phyloP scores from a whole-genome alignment of 2,329 filamentous ascomycete genomes.

The Trichoderma asperellum region DNA sequence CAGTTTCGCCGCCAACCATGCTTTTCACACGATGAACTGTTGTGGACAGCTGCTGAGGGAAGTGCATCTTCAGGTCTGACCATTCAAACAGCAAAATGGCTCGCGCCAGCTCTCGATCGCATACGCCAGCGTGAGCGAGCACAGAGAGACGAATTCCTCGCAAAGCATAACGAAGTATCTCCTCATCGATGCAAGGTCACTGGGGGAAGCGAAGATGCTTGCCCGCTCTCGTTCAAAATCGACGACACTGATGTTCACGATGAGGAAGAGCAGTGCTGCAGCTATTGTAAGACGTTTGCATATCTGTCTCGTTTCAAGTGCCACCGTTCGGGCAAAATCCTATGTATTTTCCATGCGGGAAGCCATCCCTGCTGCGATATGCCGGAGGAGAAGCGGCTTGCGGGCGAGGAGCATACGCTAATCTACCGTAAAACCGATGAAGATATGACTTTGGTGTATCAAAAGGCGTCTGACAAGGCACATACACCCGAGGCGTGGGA shows the following conservation, averaged over 20 bases:
- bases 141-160: slow-evolving; percentile 69
- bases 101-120: slow-evolving; percentile 81
- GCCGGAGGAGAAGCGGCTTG: slow-evolving; percentile 67
- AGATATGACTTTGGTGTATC: slow-evolving; percentile 65
- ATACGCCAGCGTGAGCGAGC: slow-evolving; percentile 74
- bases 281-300: slow-evolving; percentile 87
- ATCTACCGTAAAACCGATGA: slow-evolving; percentile 78
- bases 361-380: slow-evolving; percentile 78
- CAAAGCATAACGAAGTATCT: slow-evolving; percentile 61
- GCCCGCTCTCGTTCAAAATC: slow-evolving; percentile 64
- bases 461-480: slow-evolving; percentile 85
- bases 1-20: slow-evolving; percentile 90
- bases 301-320: slow-evolving; percentile 92
- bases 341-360: slow-evolving; percentile 84
- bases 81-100: slow-evolving; percentile 94
- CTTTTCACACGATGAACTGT: slow-evolving; percentile 94
- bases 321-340: slow-evolving; percentile 74
- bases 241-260: slow-evolving; percentile 79
- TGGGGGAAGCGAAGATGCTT: slow-evolving; percentile 54
- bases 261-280: slow-evolving; percentile 93
- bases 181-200: slow-evolving; percentile 56
- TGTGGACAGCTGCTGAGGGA: slow-evolving; percentile 85
- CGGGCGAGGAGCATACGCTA: slow-evolving; percentile 72
- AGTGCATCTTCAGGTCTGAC: slow-evolving; percentile 65
- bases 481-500: slow-evolving; percentile 85